These are phyloP conservation scores for Ogataea henricii DNA, from an alignment of 805 yeast genomes.

Conservation along the genomic window DNA sequence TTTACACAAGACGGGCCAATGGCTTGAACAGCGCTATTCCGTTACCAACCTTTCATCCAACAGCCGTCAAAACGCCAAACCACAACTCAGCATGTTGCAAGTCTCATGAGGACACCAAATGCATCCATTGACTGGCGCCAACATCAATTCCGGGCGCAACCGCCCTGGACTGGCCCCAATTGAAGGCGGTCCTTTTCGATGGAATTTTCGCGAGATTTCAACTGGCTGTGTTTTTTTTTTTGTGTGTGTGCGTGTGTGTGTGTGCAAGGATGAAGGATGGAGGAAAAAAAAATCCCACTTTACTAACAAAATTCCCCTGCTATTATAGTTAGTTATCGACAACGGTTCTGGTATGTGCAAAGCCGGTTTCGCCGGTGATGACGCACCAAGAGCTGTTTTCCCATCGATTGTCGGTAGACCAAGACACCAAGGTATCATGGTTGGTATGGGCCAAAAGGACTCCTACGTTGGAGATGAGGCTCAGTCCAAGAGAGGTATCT, in stretches of 20 bases:
- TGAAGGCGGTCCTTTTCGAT: conserved; percentile 3
- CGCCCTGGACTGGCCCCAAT: no score
- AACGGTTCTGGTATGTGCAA: conserved; percentile 99
- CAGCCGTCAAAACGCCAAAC: background rate
- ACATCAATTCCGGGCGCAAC: no score
- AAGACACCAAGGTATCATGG: conserved; percentile 99
- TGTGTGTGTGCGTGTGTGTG: background rate
- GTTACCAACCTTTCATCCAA: background rate
- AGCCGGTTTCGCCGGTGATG: conserved; percentile 99
- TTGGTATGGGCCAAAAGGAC: conserved; percentile 99
- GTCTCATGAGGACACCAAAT: conserved; percentile 3
- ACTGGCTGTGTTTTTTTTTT: conserved; percentile 6
- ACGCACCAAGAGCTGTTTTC: conserved; percentile 99
- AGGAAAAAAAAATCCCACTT: conserved; percentile 5
- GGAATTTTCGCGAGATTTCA: conserved; percentile 17
- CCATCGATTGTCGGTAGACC: conserved; percentile 99
- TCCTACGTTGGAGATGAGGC: conserved; percentile 99
- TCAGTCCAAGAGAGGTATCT: conserved; percentile 99
- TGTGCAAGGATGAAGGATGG: background rate
- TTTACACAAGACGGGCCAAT: background rate
- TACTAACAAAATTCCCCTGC: conserved; percentile 20
- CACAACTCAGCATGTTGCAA: background rate
- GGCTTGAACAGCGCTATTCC: background rate
- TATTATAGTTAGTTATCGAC: conserved; percentile 75
- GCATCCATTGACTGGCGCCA: no score